phyloP scores from a whole-genome alignment of 768 basidiomycete genomes.

The Clathrus columnatus region DNA sequence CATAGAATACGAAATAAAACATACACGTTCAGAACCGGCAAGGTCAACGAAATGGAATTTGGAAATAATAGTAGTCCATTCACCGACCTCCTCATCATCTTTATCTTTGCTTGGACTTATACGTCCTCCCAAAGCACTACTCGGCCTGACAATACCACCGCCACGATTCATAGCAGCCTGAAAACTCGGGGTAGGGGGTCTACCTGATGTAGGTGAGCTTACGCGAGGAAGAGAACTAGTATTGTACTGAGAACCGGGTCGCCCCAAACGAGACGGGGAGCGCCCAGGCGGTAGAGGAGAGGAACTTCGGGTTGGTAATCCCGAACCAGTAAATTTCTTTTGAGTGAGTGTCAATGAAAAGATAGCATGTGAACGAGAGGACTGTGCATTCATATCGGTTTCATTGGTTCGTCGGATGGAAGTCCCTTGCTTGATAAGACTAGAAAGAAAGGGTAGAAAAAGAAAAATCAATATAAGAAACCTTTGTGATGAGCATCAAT shows the following conservation, averaged over 20 bases:
- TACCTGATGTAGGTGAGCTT: slow-evolving; percentile 69
- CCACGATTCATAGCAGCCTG: slow-evolving; percentile 65
- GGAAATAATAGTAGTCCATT: slow-evolving; percentile 85
- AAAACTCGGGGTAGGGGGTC: slow-evolving; percentile 75
- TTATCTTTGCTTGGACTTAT: slow-evolving; percentile 32
- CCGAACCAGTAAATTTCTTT: slow-evolving; percentile 71
- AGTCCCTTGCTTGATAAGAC: slow-evolving; percentile 82
- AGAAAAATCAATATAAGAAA: background rate
- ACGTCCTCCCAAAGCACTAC: slow-evolving; percentile 70
- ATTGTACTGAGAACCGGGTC: slow-evolving; percentile 72
- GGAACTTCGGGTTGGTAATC: slow-evolving; percentile 61
- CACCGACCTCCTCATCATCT: slow-evolving; percentile 57
- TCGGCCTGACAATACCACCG: slow-evolving; percentile 52
- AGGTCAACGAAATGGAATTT: slow-evolving; percentile 99
- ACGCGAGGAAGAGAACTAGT: slow-evolving; percentile 40
- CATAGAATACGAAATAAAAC: slow-evolving; percentile 20
- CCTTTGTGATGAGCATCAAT: background rate
- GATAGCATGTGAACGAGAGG: slow-evolving; percentile 96
- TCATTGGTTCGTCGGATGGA: slow-evolving; percentile 90
- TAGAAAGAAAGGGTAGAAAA: slow-evolving; percentile 24
- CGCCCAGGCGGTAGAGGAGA: slow-evolving; percentile 73
- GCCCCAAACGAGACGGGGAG: slow-evolving; percentile 68
- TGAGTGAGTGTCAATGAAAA: slow-evolving; percentile 93
- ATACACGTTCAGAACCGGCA: slow-evolving; percentile 89
- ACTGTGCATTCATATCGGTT: slow-evolving; percentile 98